These are phyloP conservation scores for Heterobasidion annosum DNA, from an alignment of 1,284 basidiomycete species.

Conservation along the genomic window DNA sequence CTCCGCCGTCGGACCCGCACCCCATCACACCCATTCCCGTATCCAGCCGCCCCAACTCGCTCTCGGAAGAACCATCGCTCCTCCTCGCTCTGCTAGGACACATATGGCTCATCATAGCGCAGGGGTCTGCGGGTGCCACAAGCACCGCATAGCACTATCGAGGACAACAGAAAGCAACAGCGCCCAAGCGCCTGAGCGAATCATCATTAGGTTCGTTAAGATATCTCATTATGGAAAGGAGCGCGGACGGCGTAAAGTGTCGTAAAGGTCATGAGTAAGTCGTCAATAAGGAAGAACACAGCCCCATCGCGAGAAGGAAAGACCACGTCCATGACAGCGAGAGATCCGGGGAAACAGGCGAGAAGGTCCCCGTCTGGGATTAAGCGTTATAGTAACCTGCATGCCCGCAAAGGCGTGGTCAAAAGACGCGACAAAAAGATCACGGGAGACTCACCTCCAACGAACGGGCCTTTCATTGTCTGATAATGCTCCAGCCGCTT, in stretches of 20 bases:
- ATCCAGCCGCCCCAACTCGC: too few species aligned
- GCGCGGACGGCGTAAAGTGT: slow-evolving; percentile 2
- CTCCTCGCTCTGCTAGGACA: neutral
- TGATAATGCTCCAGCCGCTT: slow-evolving; percentile 60
- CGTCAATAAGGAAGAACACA: slow-evolving; percentile 2
- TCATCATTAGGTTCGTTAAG: neutral
- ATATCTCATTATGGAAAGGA: neutral
- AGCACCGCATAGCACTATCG: too few species aligned
- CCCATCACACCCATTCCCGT: too few species aligned
- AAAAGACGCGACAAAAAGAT: slow-evolving; percentile 5
- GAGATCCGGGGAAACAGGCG: neutral
- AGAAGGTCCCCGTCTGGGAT: neutral
- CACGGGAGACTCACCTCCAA: slow-evolving; percentile 35
- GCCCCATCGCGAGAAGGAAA: slow-evolving; percentile 1
- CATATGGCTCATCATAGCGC: neutral
- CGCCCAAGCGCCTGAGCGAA: too few species aligned
- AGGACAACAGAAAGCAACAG: neutral
- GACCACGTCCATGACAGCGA: neutral
- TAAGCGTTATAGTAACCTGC: slow-evolving; percentile 14
- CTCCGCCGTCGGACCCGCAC: neutral
- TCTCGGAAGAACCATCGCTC: neutral
- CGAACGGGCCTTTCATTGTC: slow-evolving; percentile 52
- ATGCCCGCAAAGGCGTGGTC: slow-evolving; percentile 3
- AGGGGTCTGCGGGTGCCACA: neutral
- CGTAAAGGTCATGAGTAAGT: slow-evolving; percentile 4